phyloP scores from a whole-genome alignment of 345 rosid species.

The Noccaea bulbosa region DNA sequence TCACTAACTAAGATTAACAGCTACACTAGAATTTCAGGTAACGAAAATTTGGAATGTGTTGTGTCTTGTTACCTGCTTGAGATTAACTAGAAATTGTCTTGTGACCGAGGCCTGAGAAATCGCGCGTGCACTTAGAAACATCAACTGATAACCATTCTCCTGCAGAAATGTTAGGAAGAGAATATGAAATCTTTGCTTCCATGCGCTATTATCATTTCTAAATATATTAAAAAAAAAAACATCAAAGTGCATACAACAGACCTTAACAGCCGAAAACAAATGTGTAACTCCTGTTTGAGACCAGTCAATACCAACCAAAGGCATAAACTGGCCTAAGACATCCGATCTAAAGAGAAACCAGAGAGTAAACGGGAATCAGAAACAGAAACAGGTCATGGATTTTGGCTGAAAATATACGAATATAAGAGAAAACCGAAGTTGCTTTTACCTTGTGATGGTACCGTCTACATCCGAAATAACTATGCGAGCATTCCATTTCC shows the following conservation, averaged over 20 bases:
- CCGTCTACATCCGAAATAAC: slow-evolving; percentile 99
- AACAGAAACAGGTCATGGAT: slow-evolving; percentile 7
- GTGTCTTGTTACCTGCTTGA: slow-evolving; percentile 70
- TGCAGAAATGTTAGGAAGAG: slow-evolving; percentile 41
- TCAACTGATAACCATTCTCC: slow-evolving; percentile 97
- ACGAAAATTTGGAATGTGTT: slow-evolving; percentile 4
- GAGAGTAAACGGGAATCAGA: slow-evolving; percentile 9
- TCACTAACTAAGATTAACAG: slow-evolving; percentile 20
- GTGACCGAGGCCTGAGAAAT: slow-evolving; percentile 92
- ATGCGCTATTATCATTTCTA: slow-evolving; percentile 2
- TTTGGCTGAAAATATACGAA: slow-evolving; percentile 3
- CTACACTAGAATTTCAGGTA: not conserved
- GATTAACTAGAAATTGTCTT: slow-evolving; percentile 79
- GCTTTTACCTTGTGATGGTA: slow-evolving; percentile 85
- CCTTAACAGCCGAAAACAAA: slow-evolving; percentile 92
- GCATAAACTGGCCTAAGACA: slow-evolving; percentile 99
- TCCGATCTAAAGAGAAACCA: slow-evolving; percentile 71
- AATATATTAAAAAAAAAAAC: not conserved
- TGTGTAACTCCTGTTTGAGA: slow-evolving; percentile 93
- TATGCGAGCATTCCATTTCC: slow-evolving; percentile 94
- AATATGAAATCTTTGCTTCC: slow-evolving; percentile 21
- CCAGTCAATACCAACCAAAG: slow-evolving; percentile 95
- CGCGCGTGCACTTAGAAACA: slow-evolving; percentile 95
- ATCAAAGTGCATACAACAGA: slow-evolving; percentile 43
- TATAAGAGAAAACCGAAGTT: not conserved